These are phyloP conservation scores for Phlyctochytrium arcticum DNA, from an alignment of 192 early-diverging fungal species.

Conservation along the genomic window DNA sequence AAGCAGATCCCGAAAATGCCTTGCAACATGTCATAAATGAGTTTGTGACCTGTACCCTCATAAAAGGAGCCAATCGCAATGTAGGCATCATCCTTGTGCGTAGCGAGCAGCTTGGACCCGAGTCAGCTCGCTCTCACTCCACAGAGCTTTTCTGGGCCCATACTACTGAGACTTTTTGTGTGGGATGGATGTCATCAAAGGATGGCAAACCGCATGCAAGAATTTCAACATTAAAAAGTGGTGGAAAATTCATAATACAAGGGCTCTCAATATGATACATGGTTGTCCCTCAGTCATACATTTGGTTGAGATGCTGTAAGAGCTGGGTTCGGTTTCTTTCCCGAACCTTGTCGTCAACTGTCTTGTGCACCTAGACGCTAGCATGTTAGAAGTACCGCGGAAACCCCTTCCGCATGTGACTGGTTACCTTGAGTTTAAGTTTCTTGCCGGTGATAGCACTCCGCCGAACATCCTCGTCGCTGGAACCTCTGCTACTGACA, in stretches of 20 bases:
- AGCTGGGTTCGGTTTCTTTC: slow-evolving; percentile 32
- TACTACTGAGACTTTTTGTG: slow-evolving; percentile 65
- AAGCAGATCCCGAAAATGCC: neutral
- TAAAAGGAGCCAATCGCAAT: neutral
- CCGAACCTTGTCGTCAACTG: slow-evolving; percentile 24
- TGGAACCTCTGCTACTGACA: neutral
- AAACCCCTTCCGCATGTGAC: neutral
- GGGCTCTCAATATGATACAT: neutral
- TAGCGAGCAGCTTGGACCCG: no score
- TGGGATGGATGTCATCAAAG: slow-evolving; percentile 30
- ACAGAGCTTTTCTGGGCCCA: slow-evolving; percentile 69
- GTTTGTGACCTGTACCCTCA: neutral
- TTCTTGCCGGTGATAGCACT: slow-evolving; percentile 46
- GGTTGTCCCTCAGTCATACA: slow-evolving; percentile 19
- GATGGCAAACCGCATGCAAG: neutral
- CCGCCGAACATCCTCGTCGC: slow-evolving; percentile 22
- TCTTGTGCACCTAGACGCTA: slow-evolving; percentile 19
- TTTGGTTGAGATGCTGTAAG: slow-evolving; percentile 29
- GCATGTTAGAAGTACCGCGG: neutral
- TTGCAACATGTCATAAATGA: neutral
- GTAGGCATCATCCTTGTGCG: neutral
- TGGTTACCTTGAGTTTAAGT: slow-evolving; percentile 43
- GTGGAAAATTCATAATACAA: neutral
- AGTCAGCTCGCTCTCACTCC: no score
- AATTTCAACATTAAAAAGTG: slow-evolving; percentile 6